A percentile compares a stretch with the other conserved stretches of the same genome.
phyloP scores from a whole-genome alignment of 2,329 filamentous ascomycete species.

The Fusarium torreyae region DNA sequence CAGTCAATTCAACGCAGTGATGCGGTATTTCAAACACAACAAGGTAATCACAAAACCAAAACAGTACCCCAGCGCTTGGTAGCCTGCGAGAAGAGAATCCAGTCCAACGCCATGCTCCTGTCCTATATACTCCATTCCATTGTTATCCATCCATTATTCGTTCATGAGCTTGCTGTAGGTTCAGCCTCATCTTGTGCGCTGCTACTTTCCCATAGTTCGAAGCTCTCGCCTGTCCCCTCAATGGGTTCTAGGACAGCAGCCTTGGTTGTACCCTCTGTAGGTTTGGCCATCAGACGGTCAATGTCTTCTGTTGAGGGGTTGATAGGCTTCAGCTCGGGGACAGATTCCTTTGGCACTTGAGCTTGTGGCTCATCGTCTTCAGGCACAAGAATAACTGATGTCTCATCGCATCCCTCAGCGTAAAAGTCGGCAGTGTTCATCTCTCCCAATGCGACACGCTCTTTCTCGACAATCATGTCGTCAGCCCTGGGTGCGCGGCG shows the following conservation, averaged over 20 bases:
- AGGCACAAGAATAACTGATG: slow-evolving; percentile 73
- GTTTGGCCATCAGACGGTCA: slow-evolving; percentile 57
- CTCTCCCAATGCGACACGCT: slow-evolving; percentile 76
- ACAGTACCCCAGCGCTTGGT: slow-evolving; percentile 52
- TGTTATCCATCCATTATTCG: slow-evolving; percentile 13
- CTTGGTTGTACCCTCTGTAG: slow-evolving; percentile 56
- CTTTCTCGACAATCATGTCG: slow-evolving; percentile 74
- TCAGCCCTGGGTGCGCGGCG: slow-evolving; percentile 58
- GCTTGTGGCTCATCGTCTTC: slow-evolving; percentile 63
- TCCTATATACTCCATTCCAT: slow-evolving; percentile 22
- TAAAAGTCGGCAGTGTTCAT: slow-evolving; percentile 79
- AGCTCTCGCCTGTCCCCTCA: slow-evolving; percentile 71
- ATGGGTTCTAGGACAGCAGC: slow-evolving; percentile 68
- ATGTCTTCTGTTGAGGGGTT: slow-evolving; percentile 50
- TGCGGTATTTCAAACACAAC: slow-evolving; percentile 12
- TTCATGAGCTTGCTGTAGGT: slow-evolving; percentile 43
- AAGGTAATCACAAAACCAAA: slow-evolving; percentile 33
- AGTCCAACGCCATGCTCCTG: slow-evolving; percentile 23
- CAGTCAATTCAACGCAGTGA: background rate
- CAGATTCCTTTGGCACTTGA: slow-evolving; percentile 30
- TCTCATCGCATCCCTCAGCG: slow-evolving; percentile 74
- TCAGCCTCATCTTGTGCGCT: slow-evolving; percentile 73
- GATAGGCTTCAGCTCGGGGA: slow-evolving; percentile 40
- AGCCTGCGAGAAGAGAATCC: slow-evolving; percentile 46
- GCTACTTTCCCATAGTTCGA: slow-evolving; percentile 80